phyloP scores from a whole-genome alignment of 2,329 filamentous ascomycete genomes.

The Penicillium brevicompactum region DNA sequence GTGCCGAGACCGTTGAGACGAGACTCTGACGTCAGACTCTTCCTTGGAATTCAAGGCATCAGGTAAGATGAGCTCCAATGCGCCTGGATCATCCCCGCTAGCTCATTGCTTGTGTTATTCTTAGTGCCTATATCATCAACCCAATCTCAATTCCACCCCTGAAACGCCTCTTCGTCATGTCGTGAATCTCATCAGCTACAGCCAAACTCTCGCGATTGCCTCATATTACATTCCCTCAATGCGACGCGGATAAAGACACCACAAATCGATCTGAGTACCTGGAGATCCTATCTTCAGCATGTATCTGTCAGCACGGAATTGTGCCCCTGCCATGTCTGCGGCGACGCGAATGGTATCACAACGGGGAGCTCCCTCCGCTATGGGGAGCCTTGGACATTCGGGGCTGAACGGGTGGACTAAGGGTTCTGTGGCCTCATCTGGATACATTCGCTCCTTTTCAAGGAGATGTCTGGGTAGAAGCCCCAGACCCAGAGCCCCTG shows the following conservation, averaged over 20 bases:
- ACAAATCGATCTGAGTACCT: not conserved
- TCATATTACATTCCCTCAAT: not conserved
- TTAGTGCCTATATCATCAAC: not conserved
- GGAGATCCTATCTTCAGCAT: not conserved
- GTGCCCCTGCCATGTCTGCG: conserved; percentile 11
- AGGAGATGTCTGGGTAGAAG: not conserved
- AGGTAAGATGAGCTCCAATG: not conserved
- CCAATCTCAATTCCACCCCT: not conserved
- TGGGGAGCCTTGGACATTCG: conserved; percentile 1
- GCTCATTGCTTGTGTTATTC: not conserved
- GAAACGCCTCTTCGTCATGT: conserved; percentile 18
- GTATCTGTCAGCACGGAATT: conserved; percentile 13
- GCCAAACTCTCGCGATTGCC: not conserved
- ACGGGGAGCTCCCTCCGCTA: not conserved
- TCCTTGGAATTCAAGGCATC: conserved; percentile 1
- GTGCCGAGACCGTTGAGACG: not conserved
- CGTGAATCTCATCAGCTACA: not conserved
- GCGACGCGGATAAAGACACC: not conserved
- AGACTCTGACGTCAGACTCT: conserved; percentile 5
- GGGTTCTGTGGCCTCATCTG: not conserved
- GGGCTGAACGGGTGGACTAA: not conserved
- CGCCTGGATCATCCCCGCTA: conserved; percentile 7
- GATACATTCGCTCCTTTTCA: not conserved
- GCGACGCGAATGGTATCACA: conserved; percentile 3
- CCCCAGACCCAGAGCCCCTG: not conserved